Evolutionary conservation across 495 filamentous ascomycete species (phyloP).

Genomic region (Annulohypoxylon maeteangense): DNA sequence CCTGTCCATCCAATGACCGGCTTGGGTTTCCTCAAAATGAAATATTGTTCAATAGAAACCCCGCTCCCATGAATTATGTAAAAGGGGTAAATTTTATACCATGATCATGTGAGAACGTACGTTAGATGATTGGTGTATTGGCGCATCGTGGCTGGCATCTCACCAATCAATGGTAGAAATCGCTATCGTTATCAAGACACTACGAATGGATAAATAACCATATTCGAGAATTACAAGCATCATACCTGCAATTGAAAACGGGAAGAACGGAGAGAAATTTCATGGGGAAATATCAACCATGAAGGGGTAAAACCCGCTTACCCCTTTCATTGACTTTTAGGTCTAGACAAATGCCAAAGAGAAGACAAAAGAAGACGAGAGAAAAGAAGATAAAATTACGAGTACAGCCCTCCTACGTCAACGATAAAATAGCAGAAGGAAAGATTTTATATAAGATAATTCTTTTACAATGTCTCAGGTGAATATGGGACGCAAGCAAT

Average conservation of each 20-base stretch:
- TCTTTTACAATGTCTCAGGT: neutral
- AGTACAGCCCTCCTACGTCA: too few species aligned
- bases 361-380: too few species aligned
- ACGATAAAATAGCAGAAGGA: neutral
- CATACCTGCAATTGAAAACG: neutral
- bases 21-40: neutral
- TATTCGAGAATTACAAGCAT: too few species aligned
- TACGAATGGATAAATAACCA: too few species aligned
- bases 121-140: neutral
- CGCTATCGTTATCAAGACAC: neutral
- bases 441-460: neutral
- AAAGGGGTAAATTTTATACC: neutral
- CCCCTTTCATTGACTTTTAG: too few species aligned
- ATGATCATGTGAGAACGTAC: neutral
- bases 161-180: neutral
- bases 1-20: neutral
- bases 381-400: too few species aligned
- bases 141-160: neutral
- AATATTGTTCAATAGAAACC: neutral
- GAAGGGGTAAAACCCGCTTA: neutral
- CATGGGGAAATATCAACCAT: neutral
- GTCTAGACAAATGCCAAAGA: too few species aligned
- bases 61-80: neutral
- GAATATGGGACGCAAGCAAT: neutral
- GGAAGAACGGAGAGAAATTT: neutral